A percentile compares a stretch with the other conserved stretches of the same genome.
phyloP scores from a whole-genome alignment of 2,329 filamentous ascomycete genomes.

The Trichoderma hamatum region DNA sequence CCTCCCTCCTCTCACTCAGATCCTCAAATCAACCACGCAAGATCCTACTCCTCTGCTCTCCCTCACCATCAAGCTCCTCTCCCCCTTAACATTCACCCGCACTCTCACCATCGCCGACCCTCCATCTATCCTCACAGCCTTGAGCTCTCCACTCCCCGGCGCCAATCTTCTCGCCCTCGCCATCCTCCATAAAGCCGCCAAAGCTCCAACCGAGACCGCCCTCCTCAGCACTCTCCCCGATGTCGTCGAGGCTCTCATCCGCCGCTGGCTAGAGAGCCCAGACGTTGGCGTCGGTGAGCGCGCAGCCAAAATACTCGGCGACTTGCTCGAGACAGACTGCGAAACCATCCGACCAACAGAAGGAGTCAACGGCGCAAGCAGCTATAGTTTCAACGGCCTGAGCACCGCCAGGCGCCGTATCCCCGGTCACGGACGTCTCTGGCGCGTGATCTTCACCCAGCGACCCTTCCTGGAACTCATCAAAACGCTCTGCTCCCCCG shows the following conservation, averaged over 20 bases:
- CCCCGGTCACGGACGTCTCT: constrained; percentile 56
- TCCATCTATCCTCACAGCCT: constrained; percentile 54
- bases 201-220: constrained; percentile 51
- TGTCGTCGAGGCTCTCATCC: constrained; percentile 53
- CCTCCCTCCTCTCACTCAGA: constrained; percentile 56
- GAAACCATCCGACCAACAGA: constrained; percentile 40
- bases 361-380: constrained; percentile 31
- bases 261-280: constrained; percentile 56
- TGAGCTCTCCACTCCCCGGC: constrained; percentile 57
- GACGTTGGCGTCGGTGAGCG: constrained; percentile 60
- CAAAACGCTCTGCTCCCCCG: constrained; percentile 42
- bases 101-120: constrained; percentile 56
- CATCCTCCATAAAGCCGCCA: constrained; percentile 59
- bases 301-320: constrained; percentile 53
- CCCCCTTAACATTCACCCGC: constrained; percentile 55
- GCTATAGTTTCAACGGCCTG: constrained; percentile 34
- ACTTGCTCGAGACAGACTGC: constrained; percentile 60
- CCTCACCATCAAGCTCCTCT: constrained; percentile 59
- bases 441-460: constrained; percentile 56
- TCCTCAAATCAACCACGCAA: constrained; percentile 54
- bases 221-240: constrained; percentile 54
- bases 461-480: constrained; percentile 50
- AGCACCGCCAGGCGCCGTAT: constrained; percentile 44
- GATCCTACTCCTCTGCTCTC: constrained; percentile 56
- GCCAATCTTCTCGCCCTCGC: constrained; percentile 61